phyloP scores from a whole-genome alignment of 2,329 filamentous ascomycete species.

The Chrysosporium keratinophilum region DNA sequence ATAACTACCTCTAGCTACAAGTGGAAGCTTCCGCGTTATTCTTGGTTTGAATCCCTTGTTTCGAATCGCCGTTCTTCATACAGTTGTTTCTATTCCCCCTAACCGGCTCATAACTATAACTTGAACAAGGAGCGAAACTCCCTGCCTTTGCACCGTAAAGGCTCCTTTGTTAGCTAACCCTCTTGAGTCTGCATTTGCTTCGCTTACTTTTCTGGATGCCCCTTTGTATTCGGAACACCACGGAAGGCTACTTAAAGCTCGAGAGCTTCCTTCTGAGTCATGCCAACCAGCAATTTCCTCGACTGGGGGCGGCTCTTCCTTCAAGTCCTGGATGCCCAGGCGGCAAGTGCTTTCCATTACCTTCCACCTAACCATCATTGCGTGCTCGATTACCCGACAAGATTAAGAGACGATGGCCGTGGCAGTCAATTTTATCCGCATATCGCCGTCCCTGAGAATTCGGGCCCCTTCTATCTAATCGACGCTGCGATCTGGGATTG shows the following conservation, averaged over 20 bases:
- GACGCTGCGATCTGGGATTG: slow-evolving; percentile 10
- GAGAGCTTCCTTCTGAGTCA: background rate
- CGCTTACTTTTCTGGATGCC: background rate
- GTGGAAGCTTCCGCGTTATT: background rate
- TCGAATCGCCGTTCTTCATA: background rate
- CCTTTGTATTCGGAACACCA: background rate
- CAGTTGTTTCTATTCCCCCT: background rate
- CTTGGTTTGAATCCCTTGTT: background rate
- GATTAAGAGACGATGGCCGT: slow-evolving; percentile 6
- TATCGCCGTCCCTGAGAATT: background rate
- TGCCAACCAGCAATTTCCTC: slow-evolving; percentile 3
- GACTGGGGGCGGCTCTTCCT: slow-evolving; percentile 5
- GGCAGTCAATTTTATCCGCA: slow-evolving; percentile 7
- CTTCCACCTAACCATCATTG: slow-evolving; percentile 11
- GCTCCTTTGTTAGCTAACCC: too few relatives aligned
- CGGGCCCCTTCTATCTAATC: slow-evolving; percentile 10
- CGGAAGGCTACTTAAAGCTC: slow-evolving; percentile 3
- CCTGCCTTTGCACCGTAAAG: too few relatives aligned
- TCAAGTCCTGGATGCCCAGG: slow-evolving; percentile 8
- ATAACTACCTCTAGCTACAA: background rate
- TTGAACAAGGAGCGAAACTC: background rate
- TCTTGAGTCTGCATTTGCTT: background rate
- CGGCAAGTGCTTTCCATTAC: slow-evolving; percentile 2
- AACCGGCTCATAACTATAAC: background rate
- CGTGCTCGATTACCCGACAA: slow-evolving; percentile 10